phyloP scores from a whole-genome alignment of 2,329 filamentous ascomycete species.

The Beauveria brongniartii region DNA sequence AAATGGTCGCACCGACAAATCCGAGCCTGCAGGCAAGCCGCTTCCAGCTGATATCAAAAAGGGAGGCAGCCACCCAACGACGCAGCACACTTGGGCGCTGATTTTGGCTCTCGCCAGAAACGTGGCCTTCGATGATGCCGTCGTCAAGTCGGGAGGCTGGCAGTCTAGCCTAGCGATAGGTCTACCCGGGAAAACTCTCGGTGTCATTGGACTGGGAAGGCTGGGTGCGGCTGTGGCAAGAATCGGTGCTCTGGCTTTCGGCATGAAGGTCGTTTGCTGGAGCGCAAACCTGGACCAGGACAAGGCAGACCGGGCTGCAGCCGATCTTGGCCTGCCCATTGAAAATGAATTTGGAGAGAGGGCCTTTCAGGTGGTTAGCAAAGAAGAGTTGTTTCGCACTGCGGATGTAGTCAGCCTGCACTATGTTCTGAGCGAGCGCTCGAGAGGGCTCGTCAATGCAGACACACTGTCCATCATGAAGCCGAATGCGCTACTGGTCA shows the following conservation, averaged over 20 bases:
- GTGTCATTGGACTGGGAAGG: constrained; percentile 52
- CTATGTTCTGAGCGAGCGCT: constrained; percentile 57
- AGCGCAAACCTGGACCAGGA: constrained; percentile 55
- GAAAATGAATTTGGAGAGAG: constrained; percentile 41
- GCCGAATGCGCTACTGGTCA: constrained; percentile 53
- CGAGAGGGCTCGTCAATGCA: constrained; percentile 48
- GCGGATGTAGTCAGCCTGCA: constrained; percentile 64
- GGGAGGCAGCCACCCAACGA: constrained; percentile 37
- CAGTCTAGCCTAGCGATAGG: constrained; percentile 48
- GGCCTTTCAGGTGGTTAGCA: constrained; percentile 48
- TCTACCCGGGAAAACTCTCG: constrained; percentile 52
- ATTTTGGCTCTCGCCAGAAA: constrained; percentile 50
- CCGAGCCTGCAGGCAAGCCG: constrained; percentile 7
- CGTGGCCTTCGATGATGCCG: constrained; percentile 49
- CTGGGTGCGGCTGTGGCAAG: constrained; percentile 51
- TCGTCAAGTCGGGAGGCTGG: constrained; percentile 49
- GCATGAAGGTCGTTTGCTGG: constrained; percentile 59
- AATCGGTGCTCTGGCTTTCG: constrained; percentile 52
- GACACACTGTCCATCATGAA: constrained; percentile 56
- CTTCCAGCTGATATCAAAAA: constrained; percentile 19
- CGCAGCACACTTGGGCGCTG: constrained; percentile 49
- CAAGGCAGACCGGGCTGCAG: constrained; percentile 49
- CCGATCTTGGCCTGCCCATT: constrained; percentile 46
- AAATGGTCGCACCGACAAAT: constrained; percentile 17
- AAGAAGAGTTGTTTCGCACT: constrained; percentile 51